Evolutionary conservation across 2,329 filamentous ascomycete species (phyloP), one percentile per base, ranked within the genome.

Genomic region (Stachybotrys elegans): DNA sequence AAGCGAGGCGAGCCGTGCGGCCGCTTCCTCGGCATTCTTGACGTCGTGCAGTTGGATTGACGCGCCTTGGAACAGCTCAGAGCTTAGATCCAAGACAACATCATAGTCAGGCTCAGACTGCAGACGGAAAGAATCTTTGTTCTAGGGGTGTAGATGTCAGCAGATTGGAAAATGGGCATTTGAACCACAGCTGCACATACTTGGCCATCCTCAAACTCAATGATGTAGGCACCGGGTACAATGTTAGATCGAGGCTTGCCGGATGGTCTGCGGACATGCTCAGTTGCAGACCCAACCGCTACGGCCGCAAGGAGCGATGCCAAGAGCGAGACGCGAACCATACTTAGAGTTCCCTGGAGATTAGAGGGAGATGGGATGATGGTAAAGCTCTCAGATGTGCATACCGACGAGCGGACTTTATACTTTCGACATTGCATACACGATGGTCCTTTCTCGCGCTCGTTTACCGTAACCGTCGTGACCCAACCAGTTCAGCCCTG

Each of bases 1-100:
- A 36, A 56, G 43, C 22, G 45, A 50, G 31, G 52, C 48, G 21
- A 64, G 54, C 49, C 64, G 60, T n/a, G 55, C 54, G 52, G 53
- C 53, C 43, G 65, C 59, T 31, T 63, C 51, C 37, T 68, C 64
- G 22, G 68, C 62, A n/a, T 58, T 63, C 46, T 61, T 42, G 50
- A 52, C 48, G 49, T 61, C 44, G 7, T 60, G 44, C 21, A 57
- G 22, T 23, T 53, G 49, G 32, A 57, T 51, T 1, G 57, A 59
- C 6, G 47, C 42, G 27, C 56, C 57, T n/a, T 53, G 54, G 47
- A 60, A 59, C 22, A 57, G 48, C n/a, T 49, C 38, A 39, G 46
- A 56, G 17, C 49, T 45, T 8, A 59, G 48, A 14, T 53, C 42
- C 22, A 57, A 35, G 14, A 57, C 54, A 5, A 46, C 51, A 12